phyloP scores from a whole-genome alignment of 352 stramenopile genomes.

The Aphanomyces euteiches region DNA sequence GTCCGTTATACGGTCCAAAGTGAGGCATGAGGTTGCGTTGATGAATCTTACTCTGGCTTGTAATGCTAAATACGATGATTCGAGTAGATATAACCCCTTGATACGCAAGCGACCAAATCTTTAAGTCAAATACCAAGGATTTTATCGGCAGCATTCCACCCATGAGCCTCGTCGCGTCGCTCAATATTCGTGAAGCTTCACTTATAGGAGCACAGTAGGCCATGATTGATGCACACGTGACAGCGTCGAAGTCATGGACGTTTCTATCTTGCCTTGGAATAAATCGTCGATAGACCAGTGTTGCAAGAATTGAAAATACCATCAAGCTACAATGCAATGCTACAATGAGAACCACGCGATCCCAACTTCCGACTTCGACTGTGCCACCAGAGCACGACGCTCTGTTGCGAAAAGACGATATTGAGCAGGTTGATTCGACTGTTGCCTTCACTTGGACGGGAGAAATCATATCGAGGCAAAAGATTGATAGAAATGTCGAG shows the following conservation, averaged over 20 bases:
- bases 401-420: too few relatives aligned
- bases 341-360: background rate
- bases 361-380: too few relatives aligned
- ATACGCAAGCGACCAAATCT: background rate
- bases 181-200: background rate
- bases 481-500: too few relatives aligned
- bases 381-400: too few relatives aligned
- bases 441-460: too few relatives aligned
- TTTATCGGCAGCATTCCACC: background rate
- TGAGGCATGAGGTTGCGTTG: background rate
- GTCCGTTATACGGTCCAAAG: background rate
- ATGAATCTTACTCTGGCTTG: background rate
- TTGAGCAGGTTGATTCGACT: too few relatives aligned
- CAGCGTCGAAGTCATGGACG: background rate
- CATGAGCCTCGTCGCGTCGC: constrained; percentile 2
- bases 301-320: background rate
- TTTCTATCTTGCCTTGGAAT: background rate
- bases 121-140: background rate
- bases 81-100: background rate
- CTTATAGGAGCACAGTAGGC: background rate
- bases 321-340: background rate
- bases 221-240: background rate
- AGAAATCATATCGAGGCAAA: too few relatives aligned
- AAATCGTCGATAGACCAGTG: background rate
- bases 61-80: background rate